phyloP scores from a whole-genome alignment of 1,139 yeast genomes.

The Geotrichum cucujoidarum region DNA sequence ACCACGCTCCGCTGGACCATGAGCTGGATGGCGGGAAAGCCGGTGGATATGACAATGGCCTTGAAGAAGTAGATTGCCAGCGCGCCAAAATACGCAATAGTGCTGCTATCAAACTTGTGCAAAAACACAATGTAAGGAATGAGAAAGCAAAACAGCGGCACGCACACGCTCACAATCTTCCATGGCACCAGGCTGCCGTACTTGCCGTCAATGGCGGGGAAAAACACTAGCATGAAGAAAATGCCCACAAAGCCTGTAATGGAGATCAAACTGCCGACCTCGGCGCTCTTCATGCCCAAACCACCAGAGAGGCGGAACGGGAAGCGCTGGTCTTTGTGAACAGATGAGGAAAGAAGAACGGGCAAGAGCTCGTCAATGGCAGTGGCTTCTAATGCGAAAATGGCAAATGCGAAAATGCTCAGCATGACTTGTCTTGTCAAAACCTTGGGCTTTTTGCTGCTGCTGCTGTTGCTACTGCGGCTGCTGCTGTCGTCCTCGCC shows the following conservation, averaged over 20 bases:
- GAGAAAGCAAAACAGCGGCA: constrained; percentile 47
- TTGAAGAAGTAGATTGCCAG: constrained; percentile 20
- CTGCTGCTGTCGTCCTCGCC: not conserved
- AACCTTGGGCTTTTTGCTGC: constrained; percentile 3
- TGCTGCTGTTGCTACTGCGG: too few relatives aligned
- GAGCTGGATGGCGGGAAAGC: constrained; percentile 31
- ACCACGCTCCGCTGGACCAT: constrained; percentile 34
- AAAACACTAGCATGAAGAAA: constrained; percentile 46
- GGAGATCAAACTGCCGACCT: constrained; percentile 53
- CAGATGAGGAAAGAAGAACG: constrained; percentile 49
- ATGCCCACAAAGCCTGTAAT: constrained; percentile 56
- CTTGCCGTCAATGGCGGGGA: constrained; percentile 52
- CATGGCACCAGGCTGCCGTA: constrained; percentile 47
- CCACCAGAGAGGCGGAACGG: constrained; percentile 50
- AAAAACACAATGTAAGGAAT: constrained; percentile 51
- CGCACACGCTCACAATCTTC: constrained; percentile 40
- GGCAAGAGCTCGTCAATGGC: constrained; percentile 57
- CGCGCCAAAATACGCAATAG: constrained; percentile 15
- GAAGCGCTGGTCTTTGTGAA: constrained; percentile 37
- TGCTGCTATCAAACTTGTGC: constrained; percentile 29
- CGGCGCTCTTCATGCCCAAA: constrained; percentile 43
- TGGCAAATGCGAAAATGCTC: constrained; percentile 40
- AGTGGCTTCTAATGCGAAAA: constrained; percentile 47
- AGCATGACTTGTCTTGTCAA: constrained; percentile 40
- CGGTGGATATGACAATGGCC: constrained; percentile 26